Percentiles rank a stretch among this genome's conserved stretches.
These are phyloP conservation scores for Rachicladosporium sp. DNA, from an alignment of 2,329 filamentous ascomycete species.

Conservation along the genomic window DNA sequence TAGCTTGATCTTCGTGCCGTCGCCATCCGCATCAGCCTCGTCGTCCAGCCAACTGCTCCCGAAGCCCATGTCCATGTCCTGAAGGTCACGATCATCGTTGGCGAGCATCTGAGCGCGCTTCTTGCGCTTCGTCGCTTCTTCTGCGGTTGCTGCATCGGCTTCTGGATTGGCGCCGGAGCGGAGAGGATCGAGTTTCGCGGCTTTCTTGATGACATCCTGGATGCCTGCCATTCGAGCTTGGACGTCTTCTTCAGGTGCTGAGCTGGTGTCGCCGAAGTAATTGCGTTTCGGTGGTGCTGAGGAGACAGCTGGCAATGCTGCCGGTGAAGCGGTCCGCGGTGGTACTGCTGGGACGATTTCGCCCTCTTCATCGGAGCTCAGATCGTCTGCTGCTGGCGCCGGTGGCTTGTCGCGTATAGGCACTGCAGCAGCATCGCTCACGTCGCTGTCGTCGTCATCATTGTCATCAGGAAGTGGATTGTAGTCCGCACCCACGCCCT, in stretches of 20 bases:
- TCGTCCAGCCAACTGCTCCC: slow-evolving; percentile 79
- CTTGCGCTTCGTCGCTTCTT: slow-evolving; percentile 51
- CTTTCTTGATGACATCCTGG: slow-evolving; percentile 53
- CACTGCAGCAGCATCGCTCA: slow-evolving; percentile 12
- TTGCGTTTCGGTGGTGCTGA: slow-evolving; percentile 15
- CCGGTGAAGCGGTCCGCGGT: background rate
- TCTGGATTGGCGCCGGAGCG: slow-evolving; percentile 29
- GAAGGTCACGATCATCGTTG: slow-evolving; percentile 62
- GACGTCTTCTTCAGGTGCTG: slow-evolving; percentile 8
- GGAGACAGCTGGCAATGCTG: background rate
- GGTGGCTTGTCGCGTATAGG: background rate
- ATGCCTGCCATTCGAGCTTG: slow-evolving; percentile 19
- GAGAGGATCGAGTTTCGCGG: slow-evolving; percentile 40
- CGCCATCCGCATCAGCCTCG: slow-evolving; percentile 57
- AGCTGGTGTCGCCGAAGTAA: slow-evolving; percentile 24
- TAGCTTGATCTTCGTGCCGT: slow-evolving; percentile 49
- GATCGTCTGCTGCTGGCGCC: background rate
- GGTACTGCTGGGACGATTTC: background rate
- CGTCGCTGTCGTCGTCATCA: slow-evolving; percentile 34
- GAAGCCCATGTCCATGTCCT: slow-evolving; percentile 91
- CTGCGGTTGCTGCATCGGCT: slow-evolving; percentile 33
- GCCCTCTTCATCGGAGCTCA: slow-evolving; percentile 1
- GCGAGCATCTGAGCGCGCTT: slow-evolving; percentile 53
- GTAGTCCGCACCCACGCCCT: slow-evolving; percentile 46
- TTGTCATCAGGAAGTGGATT: slow-evolving; percentile 41